A percentile compares a stretch with the other conserved stretches of the same genome.
Conservation (phyloP, 2,329 filamentous ascomycete species). For the Diplodia seriata region DNA sequence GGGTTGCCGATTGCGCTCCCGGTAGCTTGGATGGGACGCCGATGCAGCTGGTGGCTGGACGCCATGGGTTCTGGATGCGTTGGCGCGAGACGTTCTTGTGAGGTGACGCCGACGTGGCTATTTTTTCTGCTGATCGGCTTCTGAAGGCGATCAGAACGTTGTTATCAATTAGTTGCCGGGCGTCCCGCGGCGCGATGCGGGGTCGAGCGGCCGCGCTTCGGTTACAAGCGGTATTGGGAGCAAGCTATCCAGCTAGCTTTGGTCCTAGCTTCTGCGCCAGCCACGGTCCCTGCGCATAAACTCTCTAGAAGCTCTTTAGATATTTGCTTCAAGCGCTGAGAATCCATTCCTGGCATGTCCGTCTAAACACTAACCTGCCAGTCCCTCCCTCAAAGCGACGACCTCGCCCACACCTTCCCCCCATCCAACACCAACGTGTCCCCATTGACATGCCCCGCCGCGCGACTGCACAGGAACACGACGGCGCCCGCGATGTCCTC, state of each 20-base stretch:
- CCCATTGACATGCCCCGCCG: conserved; percentile 74
- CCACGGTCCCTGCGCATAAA: neutral
- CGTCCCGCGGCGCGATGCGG: neutral
- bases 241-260: neutral
- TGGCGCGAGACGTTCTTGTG: conserved; percentile 7
- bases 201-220: neutral
- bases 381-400: conserved; percentile 40
- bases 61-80: neutral
- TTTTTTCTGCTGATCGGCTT: conserved; percentile 16
- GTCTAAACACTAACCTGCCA: too few relatives aligned
- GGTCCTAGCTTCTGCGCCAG: too few relatives aligned
- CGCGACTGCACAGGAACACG: conserved; percentile 74
- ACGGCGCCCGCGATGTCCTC: conserved; percentile 83
- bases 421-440: conserved; percentile 74
- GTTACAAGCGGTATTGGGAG: neutral
- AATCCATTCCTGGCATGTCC: neutral
- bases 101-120: neutral
- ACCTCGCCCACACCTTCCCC: conserved; percentile 55
- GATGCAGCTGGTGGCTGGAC: neutral
- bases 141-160: conserved; percentile 21
- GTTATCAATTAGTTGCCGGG: conserved; percentile 18
- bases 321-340: neutral
- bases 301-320: neutral
- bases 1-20: conserved; percentile 5
- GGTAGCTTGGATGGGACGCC: neutral